Evolutionary conservation across 768 basidiomycete genomes (phyloP), one percentile per base, ranked within the genome.

Genomic region (Leccinum broughii): DNA sequence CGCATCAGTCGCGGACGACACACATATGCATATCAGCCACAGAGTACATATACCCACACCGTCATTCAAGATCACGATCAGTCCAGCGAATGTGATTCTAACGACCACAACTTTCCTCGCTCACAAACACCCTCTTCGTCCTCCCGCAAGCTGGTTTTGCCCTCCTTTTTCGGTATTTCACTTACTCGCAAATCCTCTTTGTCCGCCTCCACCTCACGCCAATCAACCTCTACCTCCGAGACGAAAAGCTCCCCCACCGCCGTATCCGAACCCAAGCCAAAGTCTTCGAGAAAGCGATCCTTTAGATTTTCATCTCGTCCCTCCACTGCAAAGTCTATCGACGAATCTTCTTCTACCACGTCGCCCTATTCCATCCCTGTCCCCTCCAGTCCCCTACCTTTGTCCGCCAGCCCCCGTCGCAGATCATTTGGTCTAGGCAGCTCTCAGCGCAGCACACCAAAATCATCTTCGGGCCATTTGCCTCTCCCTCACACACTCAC

Each of bases 341-440:
- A 72, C 55, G 66, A 68, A 22, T 3, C 67, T 1, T 58, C 61
- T 1, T 30, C 60, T 37, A 64, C 64, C 8, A 73, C 65, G 58
- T 66, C 63, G 0, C 62, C 68, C 9, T 52, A 66, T 52, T 50
- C 64, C 14, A 70, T 74, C 52, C 72, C 72, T 15, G 41, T 67
- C 53, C 72, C 72, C 11, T 74, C 72, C 8, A 69, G 57, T 15
- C 72, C 72, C 0, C 55, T 75, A 0, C 72, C 72, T n/a, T 56
- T 74, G 51, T 72, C 72, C 6, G 72, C 74, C 22, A 74, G 74
- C 32, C 72, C 72, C 17, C 74, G 72, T 53, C 71, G 74, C 14
- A 62, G 73, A 20, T 74, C 72, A 1, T 74, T 74, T 20, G 72
- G 72, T 54, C 60, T 75, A 55, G 68, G 59, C 6, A 55, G 28